Evolutionary conservation across 345 rosid species (phyloP), one percentile per base, ranked within the genome.

Genomic region (Aurinia saxatilis): DNA sequence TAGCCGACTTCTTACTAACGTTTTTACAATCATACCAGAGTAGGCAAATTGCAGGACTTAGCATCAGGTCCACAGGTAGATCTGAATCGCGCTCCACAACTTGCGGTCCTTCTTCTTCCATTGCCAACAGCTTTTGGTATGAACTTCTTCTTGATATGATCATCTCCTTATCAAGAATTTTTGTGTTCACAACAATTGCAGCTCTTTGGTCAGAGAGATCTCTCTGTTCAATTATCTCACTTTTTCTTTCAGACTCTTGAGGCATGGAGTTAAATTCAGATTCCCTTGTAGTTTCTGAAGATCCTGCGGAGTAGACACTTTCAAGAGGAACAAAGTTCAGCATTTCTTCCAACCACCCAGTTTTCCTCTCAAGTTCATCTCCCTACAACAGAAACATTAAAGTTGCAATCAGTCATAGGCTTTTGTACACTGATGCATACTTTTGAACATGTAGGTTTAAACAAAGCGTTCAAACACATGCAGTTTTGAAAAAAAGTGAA

Each of bases 31-130:
- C 82, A 75, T 93, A 93, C 99, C 96, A 90, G 49, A 86, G 79
- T 36, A 90, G 67, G 76, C 96, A 87, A 75, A 74, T 73, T 42
- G 91, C 80, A 73, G 86, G 71, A 63, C 80, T 81, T 73, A 85
- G 76, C 59, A 90, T 80, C 23, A 87, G 49, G 73, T 93, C 96
- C 66, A 82, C 96, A 34, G 92, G 97, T 10, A 82, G 79, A 70
- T 83, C 73, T 40, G 85, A 71, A 75, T 93, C 99, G 34, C 90
- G 88, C 78, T 90, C 99, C 66, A 90, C 80, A 44, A 93, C 86
- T 77, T 85, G 96, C 69, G 70, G 70, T 66, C 95, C 96, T 66
- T 73, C 82, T 78, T 85, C 84, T 81, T 93, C 97, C 82, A 81
- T 66, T 48, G 85, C 92, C 62, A 93, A 81, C 68, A 93, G 77